Evolutionary conservation across 2,329 filamentous ascomycete genomes (phyloP), one percentile per base, ranked within the genome.

Genomic region (Scorias spongiosa): DNA sequence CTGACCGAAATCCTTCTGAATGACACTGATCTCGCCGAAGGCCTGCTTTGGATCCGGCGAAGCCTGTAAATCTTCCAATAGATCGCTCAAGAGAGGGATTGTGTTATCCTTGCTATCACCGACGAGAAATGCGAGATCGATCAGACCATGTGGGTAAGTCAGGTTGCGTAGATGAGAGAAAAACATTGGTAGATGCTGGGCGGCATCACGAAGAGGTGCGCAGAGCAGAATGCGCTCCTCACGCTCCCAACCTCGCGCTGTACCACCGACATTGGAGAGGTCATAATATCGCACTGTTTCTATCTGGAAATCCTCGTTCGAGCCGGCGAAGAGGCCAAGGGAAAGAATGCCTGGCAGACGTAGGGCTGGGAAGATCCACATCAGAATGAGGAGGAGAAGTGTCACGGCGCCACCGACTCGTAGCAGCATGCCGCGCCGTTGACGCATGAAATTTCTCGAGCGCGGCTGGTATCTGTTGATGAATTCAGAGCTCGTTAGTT

Each of bases 1-100:
- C 62, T 98, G 91, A 2, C 91, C 91, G 68, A 98, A 98, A 63
- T 98, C 89, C 67, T 98, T 98, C 66, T 96, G 86, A 51, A 98
- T 88, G 47, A 98, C 91, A 1, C 86, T 94, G 46, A 98, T 91
- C 66, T 98, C 91, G 48, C 91, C 91, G 59, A 88, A 98, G 12
- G 82, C 80, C 64, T 88, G 80, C 54, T 78, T 80, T 10, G 81
- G 78, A 54, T 95, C 84, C 17, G 80, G 71, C 48, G 91, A 76
- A 18, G 76, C 78, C 65, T 98, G 91, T 11, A 95, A 73, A 36
- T 79, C 76, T 53, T 85, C 76, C 43, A 98, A 68, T 55, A 83
- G 79, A 46, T 83, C 70, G 5, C 80, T 77, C 42, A 98, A 73
- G 40, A 91, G 72, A 29, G 77, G 65, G 32, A 95, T 70, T 1